Conservation (phyloP, 768 basidiomycete species). For the Boletellus sp. region DNA sequence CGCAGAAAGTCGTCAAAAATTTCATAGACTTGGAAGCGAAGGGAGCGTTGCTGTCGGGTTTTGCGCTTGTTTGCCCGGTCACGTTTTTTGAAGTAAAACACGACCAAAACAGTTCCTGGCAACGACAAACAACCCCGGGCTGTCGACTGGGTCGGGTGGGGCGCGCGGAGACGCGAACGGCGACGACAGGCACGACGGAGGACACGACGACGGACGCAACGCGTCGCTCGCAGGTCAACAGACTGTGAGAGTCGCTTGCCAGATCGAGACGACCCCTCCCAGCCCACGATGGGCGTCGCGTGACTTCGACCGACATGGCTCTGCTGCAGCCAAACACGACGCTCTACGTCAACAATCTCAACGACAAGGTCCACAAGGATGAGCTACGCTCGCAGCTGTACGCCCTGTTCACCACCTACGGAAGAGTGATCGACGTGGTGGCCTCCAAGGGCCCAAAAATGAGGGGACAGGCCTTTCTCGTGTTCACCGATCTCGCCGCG, state of each 20-base stretch:
- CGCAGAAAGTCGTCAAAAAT: conserved; percentile 32
- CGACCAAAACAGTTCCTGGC: conserved; percentile 15
- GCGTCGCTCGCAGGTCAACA: neutral
- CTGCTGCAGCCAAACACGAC: conserved; percentile 78
- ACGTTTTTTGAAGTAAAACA: conserved; percentile 30
- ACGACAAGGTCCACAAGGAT: conserved; percentile 88
- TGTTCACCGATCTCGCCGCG: conserved; percentile 86
- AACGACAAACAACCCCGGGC: conserved; percentile 6
- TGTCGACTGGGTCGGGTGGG: neutral
- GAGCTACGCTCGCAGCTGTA: conserved; percentile 82
- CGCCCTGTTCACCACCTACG: conserved; percentile 89
- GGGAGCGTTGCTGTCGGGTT: conserved; percentile 17
- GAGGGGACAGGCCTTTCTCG: conserved; percentile 94
- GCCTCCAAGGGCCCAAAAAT: conserved; percentile 82
- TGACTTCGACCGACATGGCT: conserved; percentile 30
- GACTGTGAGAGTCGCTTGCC: conserved; percentile 25
- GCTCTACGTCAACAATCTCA: conserved; percentile 90
- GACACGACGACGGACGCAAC: neutral
- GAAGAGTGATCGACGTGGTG: conserved; percentile 89
- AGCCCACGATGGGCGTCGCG: neutral
- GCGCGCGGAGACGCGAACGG: conserved; percentile 2
- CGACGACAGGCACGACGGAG: conserved; percentile 6
- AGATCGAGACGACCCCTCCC: conserved; percentile 6
- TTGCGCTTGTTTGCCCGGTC: conserved; percentile 31
- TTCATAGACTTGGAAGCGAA: conserved; percentile 29